Evolutionary conservation across 345 rosid genomes (phyloP).

Genomic region (Gossypium sturtianum): DNA sequence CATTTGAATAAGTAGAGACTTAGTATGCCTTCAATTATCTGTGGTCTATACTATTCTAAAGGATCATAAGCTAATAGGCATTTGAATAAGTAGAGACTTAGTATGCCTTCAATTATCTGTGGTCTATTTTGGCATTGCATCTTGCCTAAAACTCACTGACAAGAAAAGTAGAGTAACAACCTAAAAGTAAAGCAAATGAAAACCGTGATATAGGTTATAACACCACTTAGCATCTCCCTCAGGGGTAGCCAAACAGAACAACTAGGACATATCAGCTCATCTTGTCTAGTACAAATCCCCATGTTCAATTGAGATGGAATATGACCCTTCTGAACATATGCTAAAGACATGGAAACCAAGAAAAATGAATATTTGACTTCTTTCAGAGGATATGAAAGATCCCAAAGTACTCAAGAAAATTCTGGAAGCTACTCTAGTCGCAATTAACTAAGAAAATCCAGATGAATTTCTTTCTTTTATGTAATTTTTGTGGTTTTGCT

Average conservation of each 20-base stretch:
- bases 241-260: background rate
- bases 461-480: background rate
- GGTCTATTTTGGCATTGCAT: background rate
- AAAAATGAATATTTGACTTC: background rate
- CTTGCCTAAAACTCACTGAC: background rate
- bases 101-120: background rate
- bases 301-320: background rate
- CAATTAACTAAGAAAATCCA: background rate
- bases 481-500: background rate
- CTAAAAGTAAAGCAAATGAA: background rate
- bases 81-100: background rate
- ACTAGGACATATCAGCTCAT: background rate
- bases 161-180: background rate
- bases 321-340: background rate
- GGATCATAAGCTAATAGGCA: background rate
- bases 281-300: background rate
- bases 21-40: background rate
- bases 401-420: background rate
- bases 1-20: background rate
- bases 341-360: background rate
- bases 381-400: conserved; percentile 1
- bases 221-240: background rate
- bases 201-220: background rate
- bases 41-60: background rate
- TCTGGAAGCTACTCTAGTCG: background rate